Evolutionary conservation across 2,329 filamentous ascomycete species (phyloP), one percentile per base, ranked within the genome.

Genomic region (Xylaria digitata): DNA sequence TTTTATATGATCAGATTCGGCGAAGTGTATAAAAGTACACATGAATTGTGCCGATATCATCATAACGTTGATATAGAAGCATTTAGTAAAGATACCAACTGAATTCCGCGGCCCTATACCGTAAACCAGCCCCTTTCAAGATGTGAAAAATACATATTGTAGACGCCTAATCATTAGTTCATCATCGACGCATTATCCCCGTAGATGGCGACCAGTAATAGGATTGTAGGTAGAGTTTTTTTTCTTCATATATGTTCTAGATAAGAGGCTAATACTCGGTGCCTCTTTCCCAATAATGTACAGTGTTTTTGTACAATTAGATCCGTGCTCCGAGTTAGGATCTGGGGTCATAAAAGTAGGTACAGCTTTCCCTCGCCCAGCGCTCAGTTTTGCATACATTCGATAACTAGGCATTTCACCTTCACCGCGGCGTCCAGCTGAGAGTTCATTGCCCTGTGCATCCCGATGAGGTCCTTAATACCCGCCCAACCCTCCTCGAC

Each of bases 1-100:
- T 77, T 98, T 98, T 84, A 85, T 97, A 68, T 97, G 87, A 76
- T 26, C 21, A 40, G 17, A 26, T 30, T n/a, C 6, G 30, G 26
- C 7, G 8, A 21, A 8, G 11, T 13, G 34, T 37, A 6, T 37
- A 37, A 4, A 30, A 26, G 21, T 2, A n/a, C 13, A 26, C 9
- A 26, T 26, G 26, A 26, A 11, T 11, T 45, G 8, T 9, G 15
- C 30, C 4, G 13, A 49, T 4, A 13, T 2, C 21, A 2, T 6
- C 6, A 49, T 3, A 19, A 34, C 6, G n/a, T 17, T 57, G 40
- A 13, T 32, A 11, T 58, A 43, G 45, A 21, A 40, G 40, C 7
- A 45, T 55, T 17, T 61, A 56, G 40, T 46, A 9, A 32, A 54
- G 63, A 64, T 65, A 62, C 56, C 60, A 57, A 26, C 21, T 63